Conservation (phyloP, 345 rosid species). For the Eucalyptus shirleyi region DNA sequence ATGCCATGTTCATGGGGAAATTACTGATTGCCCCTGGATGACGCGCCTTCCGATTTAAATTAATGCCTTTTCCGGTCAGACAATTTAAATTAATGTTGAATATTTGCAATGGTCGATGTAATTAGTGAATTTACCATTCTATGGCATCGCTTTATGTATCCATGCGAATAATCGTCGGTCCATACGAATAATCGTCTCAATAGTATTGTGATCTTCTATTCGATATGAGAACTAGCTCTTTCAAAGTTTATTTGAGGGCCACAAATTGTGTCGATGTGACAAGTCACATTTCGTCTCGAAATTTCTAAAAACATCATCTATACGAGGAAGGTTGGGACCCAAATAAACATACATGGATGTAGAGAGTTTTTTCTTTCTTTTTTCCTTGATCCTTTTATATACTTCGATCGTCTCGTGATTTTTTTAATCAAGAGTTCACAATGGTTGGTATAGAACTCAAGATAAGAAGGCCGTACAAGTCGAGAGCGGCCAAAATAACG, state of each 20-base stretch:
- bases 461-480: not conserved
- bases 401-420: not conserved
- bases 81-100: not conserved
- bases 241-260: fast-evolving
- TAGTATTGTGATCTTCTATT: fast-evolving
- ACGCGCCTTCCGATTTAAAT: not conserved
- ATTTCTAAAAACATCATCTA: no score
- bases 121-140: not conserved
- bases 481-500: not conserved
- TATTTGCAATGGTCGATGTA: not conserved
- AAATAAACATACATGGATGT: no score
- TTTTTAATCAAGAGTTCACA: not conserved
- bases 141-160: fast-evolving
- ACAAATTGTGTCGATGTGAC: fast-evolving
- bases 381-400: no score
- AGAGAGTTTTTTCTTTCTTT: no score
- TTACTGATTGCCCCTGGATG: not conserved
- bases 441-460: fast-evolving
- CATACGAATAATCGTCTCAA: fast-evolving
- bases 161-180: not conserved
- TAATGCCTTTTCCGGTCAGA: no score
- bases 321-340: no score
- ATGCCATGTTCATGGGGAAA: not conserved
- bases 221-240: not conserved
- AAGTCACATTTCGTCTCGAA: fast-evolving